These are phyloP conservation scores for Botrytis paeoniae DNA, from an alignment of 2,329 filamentous ascomycete species.

Conservation along the genomic window DNA sequence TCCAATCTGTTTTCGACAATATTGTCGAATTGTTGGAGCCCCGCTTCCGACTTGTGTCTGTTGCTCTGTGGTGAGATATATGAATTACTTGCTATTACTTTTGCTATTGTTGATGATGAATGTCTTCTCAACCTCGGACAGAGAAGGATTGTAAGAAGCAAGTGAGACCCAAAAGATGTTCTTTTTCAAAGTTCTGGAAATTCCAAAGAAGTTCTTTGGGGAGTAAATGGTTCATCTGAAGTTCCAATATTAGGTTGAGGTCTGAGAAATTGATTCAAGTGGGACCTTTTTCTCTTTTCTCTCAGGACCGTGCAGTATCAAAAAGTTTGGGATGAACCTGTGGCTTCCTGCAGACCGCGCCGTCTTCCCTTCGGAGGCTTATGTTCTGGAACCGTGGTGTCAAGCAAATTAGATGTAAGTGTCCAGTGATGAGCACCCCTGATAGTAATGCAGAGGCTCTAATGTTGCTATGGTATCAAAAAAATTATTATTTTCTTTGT, in stretches of 20 bases:
- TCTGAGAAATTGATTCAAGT: slow-evolving; percentile 32
- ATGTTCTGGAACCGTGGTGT: slow-evolving; percentile 35
- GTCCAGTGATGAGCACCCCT: slow-evolving; percentile 33
- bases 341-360: slow-evolving; percentile 36
- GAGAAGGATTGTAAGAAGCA: slow-evolving; percentile 22
- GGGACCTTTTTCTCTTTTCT: slow-evolving; percentile 37
- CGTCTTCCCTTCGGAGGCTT: slow-evolving; percentile 28
- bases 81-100: neutral
- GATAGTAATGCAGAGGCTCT: slow-evolving; percentile 28
- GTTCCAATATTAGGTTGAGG: slow-evolving; percentile 29
- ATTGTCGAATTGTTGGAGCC: neutral
- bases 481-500: slow-evolving; percentile 16
- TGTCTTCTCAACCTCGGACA: slow-evolving; percentile 15
- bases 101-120: slow-evolving; percentile 4
- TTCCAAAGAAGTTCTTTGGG: slow-evolving; percentile 30
- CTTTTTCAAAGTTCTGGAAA: slow-evolving; percentile 34
- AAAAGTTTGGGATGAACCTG: slow-evolving; percentile 40
- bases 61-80: neutral
- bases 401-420: slow-evolving; percentile 31
- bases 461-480: slow-evolving; percentile 24
- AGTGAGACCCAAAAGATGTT: slow-evolving; percentile 28
- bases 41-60: neutral
- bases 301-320: slow-evolving; percentile 30
- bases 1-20: slow-evolving; percentile 4
- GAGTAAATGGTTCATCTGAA: slow-evolving; percentile 32